Conservation (phyloP, 2,329 filamentous ascomycete genomes). For the Scytalidium lignicola region DNA sequence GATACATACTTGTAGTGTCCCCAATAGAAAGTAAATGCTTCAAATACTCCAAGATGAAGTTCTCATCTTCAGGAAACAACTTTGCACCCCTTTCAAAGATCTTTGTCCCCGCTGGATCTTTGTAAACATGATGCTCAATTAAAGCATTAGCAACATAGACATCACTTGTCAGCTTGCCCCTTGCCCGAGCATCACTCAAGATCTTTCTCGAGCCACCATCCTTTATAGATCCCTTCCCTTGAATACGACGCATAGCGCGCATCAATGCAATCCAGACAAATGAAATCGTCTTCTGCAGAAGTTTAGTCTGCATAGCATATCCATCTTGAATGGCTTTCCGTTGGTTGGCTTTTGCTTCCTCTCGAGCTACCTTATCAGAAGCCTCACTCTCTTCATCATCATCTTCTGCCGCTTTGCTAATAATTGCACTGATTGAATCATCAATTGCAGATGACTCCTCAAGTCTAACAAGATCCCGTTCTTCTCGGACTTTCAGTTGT, state of each 20-base stretch:
- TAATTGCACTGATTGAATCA: constrained; percentile 31
- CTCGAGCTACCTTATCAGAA: constrained; percentile 29
- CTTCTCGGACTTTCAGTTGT: constrained; percentile 61
- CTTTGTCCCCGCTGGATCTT: constrained; percentile 85
- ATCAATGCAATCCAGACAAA: constrained; percentile 94
- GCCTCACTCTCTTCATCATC: constrained; percentile 37
- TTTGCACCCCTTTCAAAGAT: constrained; percentile 94
- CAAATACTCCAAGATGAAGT: constrained; percentile 91
- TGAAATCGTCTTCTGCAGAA: constrained; percentile 80
- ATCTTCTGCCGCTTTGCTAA: constrained; percentile 46
- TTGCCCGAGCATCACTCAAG: constrained; percentile 82
- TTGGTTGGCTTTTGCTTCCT: constrained; percentile 52
- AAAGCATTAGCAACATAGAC: constrained; percentile 91
- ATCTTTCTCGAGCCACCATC: constrained; percentile 70
- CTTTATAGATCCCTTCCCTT: constrained; percentile 66
- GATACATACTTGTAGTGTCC: constrained; percentile 79
- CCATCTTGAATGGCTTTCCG: constrained; percentile 58
- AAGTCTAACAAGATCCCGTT: constrained; percentile 50
- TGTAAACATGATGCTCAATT: constrained; percentile 94
- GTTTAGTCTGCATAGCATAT: constrained; percentile 66
- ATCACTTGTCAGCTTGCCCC: constrained; percentile 85
- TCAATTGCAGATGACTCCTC: constrained; percentile 41
- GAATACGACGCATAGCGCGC: constrained; percentile 87
- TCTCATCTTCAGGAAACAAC: constrained; percentile 88
- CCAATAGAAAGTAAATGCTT: constrained; percentile 91